phyloP scores from a whole-genome alignment of 2,329 filamentous ascomycete genomes.

The Penicillium occitanis region DNA sequence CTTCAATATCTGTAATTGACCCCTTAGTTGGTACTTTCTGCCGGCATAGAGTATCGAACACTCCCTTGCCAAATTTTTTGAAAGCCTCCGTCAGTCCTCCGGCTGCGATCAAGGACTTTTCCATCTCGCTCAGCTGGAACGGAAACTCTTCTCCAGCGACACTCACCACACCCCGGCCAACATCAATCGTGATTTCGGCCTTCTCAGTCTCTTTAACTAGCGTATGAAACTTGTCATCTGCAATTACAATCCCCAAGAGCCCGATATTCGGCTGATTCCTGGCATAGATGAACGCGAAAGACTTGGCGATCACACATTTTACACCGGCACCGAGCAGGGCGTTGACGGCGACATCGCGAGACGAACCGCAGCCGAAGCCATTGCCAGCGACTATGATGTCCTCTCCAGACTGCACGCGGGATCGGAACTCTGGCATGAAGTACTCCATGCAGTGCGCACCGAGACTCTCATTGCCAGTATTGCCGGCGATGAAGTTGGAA shows the following conservation, averaged over 20 bases:
- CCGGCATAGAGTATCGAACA: constrained; percentile 25
- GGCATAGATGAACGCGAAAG: constrained; percentile 49
- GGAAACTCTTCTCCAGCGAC: background rate
- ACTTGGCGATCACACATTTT: constrained; percentile 46
- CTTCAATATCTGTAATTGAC: too few relatives aligned
- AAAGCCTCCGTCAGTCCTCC: constrained; percentile 44
- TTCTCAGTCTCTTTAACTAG: too few relatives aligned
- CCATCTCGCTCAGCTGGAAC: constrained; percentile 42
- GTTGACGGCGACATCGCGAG: constrained; percentile 45
- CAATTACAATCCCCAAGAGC: constrained; percentile 45
- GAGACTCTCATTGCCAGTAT: constrained; percentile 32
- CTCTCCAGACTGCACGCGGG: constrained; percentile 35
- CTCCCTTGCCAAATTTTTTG: constrained; percentile 37
- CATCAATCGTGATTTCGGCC: too few relatives aligned
- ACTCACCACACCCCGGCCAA: constrained; percentile 25
- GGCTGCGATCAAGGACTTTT: constrained; percentile 30
- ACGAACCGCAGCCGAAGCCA: constrained; percentile 49
- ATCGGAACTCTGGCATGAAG: constrained; percentile 43
- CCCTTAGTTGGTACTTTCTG: too few relatives aligned
- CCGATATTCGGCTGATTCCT: constrained; percentile 49
- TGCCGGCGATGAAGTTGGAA: constrained; percentile 36
- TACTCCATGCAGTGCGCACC: constrained; percentile 44
- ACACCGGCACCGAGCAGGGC: constrained; percentile 42
- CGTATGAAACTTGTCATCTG: too few relatives aligned
- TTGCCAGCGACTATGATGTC: constrained; percentile 47